Conservation (phyloP, 2,329 filamentous ascomycete species). For the Diaporthe amygdali region DNA sequence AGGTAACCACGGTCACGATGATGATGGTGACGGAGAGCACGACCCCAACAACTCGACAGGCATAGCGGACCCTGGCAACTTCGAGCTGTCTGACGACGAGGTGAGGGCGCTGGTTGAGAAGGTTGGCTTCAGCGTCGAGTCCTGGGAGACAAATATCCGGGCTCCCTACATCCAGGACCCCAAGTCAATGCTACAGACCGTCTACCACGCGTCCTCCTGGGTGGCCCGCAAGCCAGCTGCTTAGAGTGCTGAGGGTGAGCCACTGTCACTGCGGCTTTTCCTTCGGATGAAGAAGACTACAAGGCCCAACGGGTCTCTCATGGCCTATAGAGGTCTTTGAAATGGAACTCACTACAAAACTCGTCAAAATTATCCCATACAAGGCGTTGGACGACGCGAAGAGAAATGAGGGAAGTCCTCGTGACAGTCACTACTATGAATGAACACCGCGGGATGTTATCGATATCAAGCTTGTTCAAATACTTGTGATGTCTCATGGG, state of each 20-base stretch:
- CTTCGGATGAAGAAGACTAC: not conserved
- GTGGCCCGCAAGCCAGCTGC: slow-evolving; percentile 72
- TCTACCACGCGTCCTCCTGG: slow-evolving; percentile 85
- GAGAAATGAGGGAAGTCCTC: not conserved
- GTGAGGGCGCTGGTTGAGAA: slow-evolving; percentile 75
- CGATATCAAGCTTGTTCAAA: not conserved
- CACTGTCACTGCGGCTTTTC: too few species aligned
- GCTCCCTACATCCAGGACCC: slow-evolving; percentile 89
- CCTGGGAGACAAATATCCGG: slow-evolving; percentile 61
- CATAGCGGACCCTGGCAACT: slow-evolving; percentile 86
- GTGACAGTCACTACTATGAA: not conserved
- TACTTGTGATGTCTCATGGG: not conserved
- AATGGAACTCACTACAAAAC: not conserved
- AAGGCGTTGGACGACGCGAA: not conserved
- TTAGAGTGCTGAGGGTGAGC: not conserved
- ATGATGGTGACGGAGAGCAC: slow-evolving; percentile 55
- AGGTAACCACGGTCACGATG: slow-evolving; percentile 58
- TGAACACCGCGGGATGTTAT: not conserved
- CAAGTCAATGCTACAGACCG: slow-evolving; percentile 83
- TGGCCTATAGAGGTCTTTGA: not conserved
- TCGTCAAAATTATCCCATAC: not conserved
- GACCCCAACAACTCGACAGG: slow-evolving; percentile 61
- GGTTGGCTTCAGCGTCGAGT: slow-evolving; percentile 78
- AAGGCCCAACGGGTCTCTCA: not conserved
- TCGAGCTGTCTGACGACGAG: slow-evolving; percentile 91